Conservation (phyloP, 306 rosid species). For the Vigna mungo region DNA sequence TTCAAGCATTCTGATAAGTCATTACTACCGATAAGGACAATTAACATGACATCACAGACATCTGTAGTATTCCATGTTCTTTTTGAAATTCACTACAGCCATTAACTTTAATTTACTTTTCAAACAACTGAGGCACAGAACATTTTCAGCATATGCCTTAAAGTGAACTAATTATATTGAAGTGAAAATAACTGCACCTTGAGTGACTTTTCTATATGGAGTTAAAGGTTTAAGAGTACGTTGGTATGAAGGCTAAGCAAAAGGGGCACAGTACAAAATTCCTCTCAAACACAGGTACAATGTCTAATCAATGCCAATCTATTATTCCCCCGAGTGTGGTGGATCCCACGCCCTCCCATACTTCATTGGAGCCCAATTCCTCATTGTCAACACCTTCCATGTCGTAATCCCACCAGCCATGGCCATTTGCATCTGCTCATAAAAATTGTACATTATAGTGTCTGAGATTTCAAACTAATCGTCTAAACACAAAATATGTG, state of each 20-base stretch:
- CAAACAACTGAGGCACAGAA: neutral
- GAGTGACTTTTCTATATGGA: neutral
- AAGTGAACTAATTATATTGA: neutral
- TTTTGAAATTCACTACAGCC: neutral
- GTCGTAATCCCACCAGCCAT: conserved; percentile 90
- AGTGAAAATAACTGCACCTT: conserved; percentile 11
- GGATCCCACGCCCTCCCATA: conserved; percentile 98
- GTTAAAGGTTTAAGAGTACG: conserved; percentile 16
- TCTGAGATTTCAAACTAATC: conserved; percentile 12
- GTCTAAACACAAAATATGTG: conserved; percentile 7
- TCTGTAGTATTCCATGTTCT: neutral
- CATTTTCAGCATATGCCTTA: conserved; percentile 8
- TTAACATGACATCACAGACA: neutral
- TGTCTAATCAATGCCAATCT: conserved; percentile 64
- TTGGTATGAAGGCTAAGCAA: conserved; percentile 31
- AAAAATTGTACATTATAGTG: conserved; percentile 31
- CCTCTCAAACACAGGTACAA: neutral
- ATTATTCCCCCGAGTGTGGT: conserved; percentile 81
- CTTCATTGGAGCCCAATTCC: conserved; percentile 78
- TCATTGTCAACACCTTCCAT: conserved; percentile 92
- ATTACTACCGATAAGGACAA: neutral
- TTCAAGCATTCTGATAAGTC: conserved; percentile 2
- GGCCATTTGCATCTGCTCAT: conserved; percentile 79
- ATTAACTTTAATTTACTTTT: neutral
- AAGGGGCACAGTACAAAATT: conserved; percentile 4